phyloP scores from a whole-genome alignment of 306 rosid species.

The Medicago lupulina region DNA sequence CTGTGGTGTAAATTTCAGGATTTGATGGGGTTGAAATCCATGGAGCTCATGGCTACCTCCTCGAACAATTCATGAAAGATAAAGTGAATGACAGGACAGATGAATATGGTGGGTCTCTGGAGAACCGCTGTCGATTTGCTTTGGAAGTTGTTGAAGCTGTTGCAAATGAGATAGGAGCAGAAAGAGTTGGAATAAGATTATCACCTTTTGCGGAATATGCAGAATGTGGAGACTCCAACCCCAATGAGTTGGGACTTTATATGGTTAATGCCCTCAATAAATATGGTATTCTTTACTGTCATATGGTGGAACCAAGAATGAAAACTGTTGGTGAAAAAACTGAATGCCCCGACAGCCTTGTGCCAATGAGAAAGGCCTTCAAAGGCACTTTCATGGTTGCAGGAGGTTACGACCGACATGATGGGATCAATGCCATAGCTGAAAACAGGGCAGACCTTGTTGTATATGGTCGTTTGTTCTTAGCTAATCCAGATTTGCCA shows the following conservation, averaged over 20 bases:
- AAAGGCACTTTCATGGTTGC: neutral
- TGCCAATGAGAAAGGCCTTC: neutral
- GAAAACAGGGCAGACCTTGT: neutral
- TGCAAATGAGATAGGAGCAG: neutral
- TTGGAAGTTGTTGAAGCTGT: conserved; percentile 18
- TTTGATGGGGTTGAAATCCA: conserved; percentile 88
- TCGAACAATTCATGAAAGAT: conserved; percentile 74
- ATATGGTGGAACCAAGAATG: neutral
- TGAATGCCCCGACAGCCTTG: neutral
- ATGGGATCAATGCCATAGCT: neutral
- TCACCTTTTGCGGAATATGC: neutral
- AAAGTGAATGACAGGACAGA: neutral
- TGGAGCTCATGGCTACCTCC: conserved; percentile 68
- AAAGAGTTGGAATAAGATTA: conserved; percentile 4
- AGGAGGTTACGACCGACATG: neutral
- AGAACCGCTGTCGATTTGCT: neutral
- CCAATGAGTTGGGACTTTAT: neutral
- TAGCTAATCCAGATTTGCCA: conserved; percentile 7
- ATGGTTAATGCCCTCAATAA: neutral
- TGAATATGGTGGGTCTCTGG: conserved; percentile 9
- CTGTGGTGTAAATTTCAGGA: conserved; percentile 45
- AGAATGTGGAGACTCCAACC: neutral
- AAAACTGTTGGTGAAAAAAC: neutral
- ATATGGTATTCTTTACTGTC: neutral
- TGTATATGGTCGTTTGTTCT: neutral